phyloP scores from a whole-genome alignment of 2,329 filamentous ascomycete species.

The Ophiostoma ips region DNA sequence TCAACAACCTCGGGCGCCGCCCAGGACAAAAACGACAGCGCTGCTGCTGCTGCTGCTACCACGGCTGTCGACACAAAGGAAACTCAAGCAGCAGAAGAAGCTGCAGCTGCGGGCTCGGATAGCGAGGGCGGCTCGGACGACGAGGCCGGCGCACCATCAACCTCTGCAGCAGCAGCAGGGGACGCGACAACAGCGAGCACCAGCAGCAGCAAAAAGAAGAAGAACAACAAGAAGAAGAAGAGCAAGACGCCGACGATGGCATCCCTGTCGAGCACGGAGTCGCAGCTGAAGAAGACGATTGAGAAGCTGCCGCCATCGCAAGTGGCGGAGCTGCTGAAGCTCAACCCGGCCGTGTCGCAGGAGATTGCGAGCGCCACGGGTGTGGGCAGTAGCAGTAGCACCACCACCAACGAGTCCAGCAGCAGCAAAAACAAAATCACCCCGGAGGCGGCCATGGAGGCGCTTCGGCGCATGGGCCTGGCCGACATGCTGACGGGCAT shows the following conservation, averaged over 20 bases:
- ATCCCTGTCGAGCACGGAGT: constrained; percentile 22
- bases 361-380: constrained; percentile 27
- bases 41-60: not conserved
- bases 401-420: constrained; percentile 5
- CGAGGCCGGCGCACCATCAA: constrained; percentile 12
- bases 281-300: constrained; percentile 36
- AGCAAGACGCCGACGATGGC: constrained; percentile 28
- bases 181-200: not conserved
- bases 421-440: constrained; percentile 16
- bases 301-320: constrained; percentile 41
- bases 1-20: not conserved
- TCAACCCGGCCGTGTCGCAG: constrained; percentile 58
- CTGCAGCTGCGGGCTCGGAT: constrained; percentile 29
- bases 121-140: constrained; percentile 30
- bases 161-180: not conserved
- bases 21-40: not conserved
- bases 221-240: constrained; percentile 52
- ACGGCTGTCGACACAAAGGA: constrained; percentile 25
- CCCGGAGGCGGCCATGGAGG: constrained; percentile 29
- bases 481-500: constrained; percentile 62
- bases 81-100: constrained; percentile 28
- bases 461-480: constrained; percentile 49
- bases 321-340: constrained; percentile 50
- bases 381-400: too few relatives aligned
- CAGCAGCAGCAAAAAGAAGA: constrained; percentile 40